phyloP scores from a whole-genome alignment of 805 yeast genomes.

The Jamesozyma piceae region DNA sequence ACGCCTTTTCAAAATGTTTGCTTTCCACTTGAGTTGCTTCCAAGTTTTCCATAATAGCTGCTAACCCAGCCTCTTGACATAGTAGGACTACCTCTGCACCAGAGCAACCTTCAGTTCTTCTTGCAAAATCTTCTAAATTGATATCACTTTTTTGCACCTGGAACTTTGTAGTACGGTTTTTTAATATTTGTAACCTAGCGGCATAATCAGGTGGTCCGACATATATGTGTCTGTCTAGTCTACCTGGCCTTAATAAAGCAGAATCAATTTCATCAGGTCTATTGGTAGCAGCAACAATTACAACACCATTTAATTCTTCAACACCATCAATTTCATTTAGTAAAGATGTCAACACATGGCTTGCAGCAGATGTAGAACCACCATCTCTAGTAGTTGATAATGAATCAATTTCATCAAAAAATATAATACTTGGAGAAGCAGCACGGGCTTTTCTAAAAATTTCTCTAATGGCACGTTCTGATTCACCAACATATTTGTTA shows the following conservation, averaged over 20 bases:
- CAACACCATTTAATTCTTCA: slow-evolving; percentile 87
- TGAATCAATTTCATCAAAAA: slow-evolving; percentile 96
- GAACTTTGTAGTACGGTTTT: slow-evolving; percentile 62
- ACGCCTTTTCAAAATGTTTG: slow-evolving; percentile 64
- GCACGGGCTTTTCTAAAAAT: slow-evolving; percentile 89
- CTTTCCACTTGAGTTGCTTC: slow-evolving; percentile 44
- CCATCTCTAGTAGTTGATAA: slow-evolving; percentile 67
- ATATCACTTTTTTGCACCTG: slow-evolving; percentile 38
- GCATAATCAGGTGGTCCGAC: slow-evolving; percentile 83
- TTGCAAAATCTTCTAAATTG: slow-evolving; percentile 46
- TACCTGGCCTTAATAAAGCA: slow-evolving; percentile 89
- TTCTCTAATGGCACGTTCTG: slow-evolving; percentile 87
- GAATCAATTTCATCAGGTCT: slow-evolving; percentile 90
- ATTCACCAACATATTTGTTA: slow-evolving; percentile 92
- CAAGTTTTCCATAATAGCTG: slow-evolving; percentile 79
- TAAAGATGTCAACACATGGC: slow-evolving; percentile 80
- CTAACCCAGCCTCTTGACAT: slow-evolving; percentile 91
- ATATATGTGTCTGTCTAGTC: slow-evolving; percentile 86
- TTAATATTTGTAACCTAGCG: slow-evolving; percentile 71
- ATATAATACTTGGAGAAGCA: slow-evolving; percentile 88
- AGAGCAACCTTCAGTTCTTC: slow-evolving; percentile 76
- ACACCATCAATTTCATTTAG: slow-evolving; percentile 96
- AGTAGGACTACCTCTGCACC: slow-evolving; percentile 92
- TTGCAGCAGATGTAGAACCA: slow-evolving; percentile 57
- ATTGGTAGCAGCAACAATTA: slow-evolving; percentile 92